phyloP scores from a whole-genome alignment of 2,329 filamentous ascomycete genomes.

The Claviceps sorghi region DNA sequence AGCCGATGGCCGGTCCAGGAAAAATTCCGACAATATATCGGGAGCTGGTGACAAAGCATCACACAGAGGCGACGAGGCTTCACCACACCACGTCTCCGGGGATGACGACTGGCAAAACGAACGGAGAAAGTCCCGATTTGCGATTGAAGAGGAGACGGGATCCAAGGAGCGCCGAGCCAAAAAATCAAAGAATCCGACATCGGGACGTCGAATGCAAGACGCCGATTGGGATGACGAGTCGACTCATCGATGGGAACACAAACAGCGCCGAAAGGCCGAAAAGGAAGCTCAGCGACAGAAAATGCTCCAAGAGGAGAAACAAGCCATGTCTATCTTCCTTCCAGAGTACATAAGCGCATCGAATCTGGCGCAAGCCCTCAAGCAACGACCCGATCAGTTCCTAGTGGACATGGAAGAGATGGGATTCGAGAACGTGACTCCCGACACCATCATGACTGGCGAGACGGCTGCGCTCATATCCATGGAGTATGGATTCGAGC shows the following conservation, averaged over 20 bases:
- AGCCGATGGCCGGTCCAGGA: background rate
- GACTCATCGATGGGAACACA: slow-evolving; percentile 21
- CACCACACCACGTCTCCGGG: background rate
- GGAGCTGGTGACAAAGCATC: background rate
- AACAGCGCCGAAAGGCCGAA: slow-evolving; percentile 27
- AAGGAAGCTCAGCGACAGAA: slow-evolving; percentile 25
- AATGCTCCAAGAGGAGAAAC: slow-evolving; percentile 26
- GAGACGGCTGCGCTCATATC: slow-evolving; percentile 85
- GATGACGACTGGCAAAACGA: slow-evolving; percentile 8
- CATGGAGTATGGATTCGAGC: slow-evolving; percentile 84
- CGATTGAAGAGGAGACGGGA: slow-evolving; percentile 12
- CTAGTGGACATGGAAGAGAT: slow-evolving; percentile 63
- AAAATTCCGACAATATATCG: background rate
- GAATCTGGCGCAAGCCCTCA: slow-evolving; percentile 62
- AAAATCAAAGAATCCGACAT: slow-evolving; percentile 11
- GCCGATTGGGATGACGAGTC: slow-evolving; percentile 26
- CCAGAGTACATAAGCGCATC: slow-evolving; percentile 87
- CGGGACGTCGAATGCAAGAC: slow-evolving; percentile 10
- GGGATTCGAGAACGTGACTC: slow-evolving; percentile 73
- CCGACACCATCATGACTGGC: slow-evolving; percentile 75
- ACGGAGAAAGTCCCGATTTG: slow-evolving; percentile 18
- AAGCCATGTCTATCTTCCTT: slow-evolving; percentile 51
- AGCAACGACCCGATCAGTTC: slow-evolving; percentile 57
- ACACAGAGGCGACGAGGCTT: background rate
- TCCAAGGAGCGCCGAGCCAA: slow-evolving; percentile 12